Conservation (phyloP, 1,284 basidiomycete species). For the Puccinia polysora region DNA sequence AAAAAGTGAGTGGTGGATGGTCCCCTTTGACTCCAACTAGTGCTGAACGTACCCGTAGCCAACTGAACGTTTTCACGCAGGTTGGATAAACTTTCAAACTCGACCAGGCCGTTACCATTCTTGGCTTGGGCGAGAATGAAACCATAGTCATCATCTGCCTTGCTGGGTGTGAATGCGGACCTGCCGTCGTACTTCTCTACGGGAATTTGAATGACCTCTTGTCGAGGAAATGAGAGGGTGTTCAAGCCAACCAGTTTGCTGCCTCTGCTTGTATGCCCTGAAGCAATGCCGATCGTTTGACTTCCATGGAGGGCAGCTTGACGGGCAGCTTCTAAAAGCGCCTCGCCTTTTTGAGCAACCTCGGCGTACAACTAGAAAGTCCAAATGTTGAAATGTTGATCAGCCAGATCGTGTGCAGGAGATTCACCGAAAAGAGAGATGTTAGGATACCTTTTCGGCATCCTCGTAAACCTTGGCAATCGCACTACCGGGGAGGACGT, state of each 20-base stretch:
- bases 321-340: constrained; percentile 72
- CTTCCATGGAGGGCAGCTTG: constrained; percentile 66
- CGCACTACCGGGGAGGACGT: constrained; percentile 84
- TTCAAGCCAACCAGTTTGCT: constrained; percentile 67
- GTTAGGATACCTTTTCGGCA: constrained; percentile 62
- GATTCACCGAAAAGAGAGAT: not conserved
- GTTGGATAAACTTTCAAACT: constrained; percentile 29
- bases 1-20: not conserved
- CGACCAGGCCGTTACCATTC: constrained; percentile 32
- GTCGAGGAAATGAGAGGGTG: constrained; percentile 69
- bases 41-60: constrained; percentile 25
- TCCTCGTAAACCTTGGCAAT: constrained; percentile 88
- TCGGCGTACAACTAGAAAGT: constrained; percentile 62
- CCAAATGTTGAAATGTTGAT: not conserved
- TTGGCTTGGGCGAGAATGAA: constrained; percentile 42
- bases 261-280: constrained; percentile 35
- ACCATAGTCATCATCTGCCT: constrained; percentile 47
- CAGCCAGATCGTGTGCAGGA: not conserved
- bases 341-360: constrained; percentile 64
- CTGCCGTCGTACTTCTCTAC: constrained; percentile 42
- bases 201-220: constrained; percentile 65
- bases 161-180: constrained; percentile 57
- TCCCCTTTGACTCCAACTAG: not conserved
- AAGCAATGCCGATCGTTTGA: constrained; percentile 24
- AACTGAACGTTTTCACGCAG: constrained; percentile 20